Evolutionary conservation across 2,329 filamentous ascomycete genomes (phyloP).

Genomic region (Xylariaceae sp.): DNA sequence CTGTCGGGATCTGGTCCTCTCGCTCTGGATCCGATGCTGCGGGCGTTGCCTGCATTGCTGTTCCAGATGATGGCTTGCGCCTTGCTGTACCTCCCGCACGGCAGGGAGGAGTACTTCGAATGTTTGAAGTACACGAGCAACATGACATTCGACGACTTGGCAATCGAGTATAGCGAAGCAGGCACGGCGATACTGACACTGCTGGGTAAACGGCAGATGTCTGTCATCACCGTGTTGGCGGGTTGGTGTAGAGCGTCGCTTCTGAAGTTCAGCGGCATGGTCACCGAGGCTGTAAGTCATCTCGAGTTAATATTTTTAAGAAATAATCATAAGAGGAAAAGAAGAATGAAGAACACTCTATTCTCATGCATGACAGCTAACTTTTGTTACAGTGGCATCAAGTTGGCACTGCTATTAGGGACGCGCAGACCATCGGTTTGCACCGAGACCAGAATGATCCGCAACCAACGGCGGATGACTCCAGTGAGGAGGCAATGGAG

Average conservation of each 20-base stretch:
- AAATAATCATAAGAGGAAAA: neutral
- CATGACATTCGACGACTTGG: slow-evolving; percentile 57
- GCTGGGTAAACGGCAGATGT: slow-evolving; percentile 53
- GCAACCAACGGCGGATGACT: slow-evolving; percentile 40
- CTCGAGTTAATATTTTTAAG: neutral
- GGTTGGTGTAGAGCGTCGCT: slow-evolving; percentile 53
- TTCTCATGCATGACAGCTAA: slow-evolving; percentile 10
- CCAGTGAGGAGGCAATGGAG: slow-evolving; percentile 45
- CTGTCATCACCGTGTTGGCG: slow-evolving; percentile 51
- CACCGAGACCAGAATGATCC: slow-evolving; percentile 51
- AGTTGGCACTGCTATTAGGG: slow-evolving; percentile 52
- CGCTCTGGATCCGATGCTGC: slow-evolving; percentile 45
- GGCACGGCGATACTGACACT: slow-evolving; percentile 49
- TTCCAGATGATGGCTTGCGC: slow-evolving; percentile 54
- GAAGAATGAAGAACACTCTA: neutral
- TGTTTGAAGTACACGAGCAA: slow-evolving; percentile 53
- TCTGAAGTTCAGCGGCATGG: slow-evolving; percentile 54
- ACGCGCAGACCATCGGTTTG: slow-evolving; percentile 59
- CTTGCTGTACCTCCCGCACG: slow-evolving; percentile 47
- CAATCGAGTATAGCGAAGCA: slow-evolving; percentile 55
- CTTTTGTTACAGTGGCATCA: slow-evolving; percentile 44
- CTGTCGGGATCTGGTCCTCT: slow-evolving; percentile 47
- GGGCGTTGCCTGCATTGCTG: slow-evolving; percentile 54
- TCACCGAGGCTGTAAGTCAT: slow-evolving; percentile 49
- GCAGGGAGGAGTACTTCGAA: slow-evolving; percentile 46